phyloP scores from a whole-genome alignment of 2,329 filamentous ascomycete species.

The Xylaria multiplex region DNA sequence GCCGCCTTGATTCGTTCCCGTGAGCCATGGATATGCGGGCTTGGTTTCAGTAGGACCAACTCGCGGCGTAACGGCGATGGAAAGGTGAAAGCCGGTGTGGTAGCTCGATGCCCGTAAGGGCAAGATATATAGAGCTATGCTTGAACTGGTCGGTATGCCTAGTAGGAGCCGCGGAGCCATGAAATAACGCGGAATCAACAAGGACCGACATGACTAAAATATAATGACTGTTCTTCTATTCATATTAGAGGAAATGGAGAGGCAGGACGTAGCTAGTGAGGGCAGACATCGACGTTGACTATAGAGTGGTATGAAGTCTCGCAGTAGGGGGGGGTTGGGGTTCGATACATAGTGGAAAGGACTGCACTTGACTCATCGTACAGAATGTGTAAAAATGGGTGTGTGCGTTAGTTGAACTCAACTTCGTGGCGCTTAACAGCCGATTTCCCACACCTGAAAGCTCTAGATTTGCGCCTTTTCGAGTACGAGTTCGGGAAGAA shows the following conservation, averaged over 20 bases:
- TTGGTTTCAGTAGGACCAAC: conserved; percentile 31
- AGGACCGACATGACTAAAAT: not conserved
- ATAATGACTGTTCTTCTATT: conserved; percentile 27
- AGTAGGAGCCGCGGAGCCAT: not conserved
- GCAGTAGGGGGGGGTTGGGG: conserved; percentile 21
- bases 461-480: not conserved
- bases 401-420: not conserved
- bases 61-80: conserved; percentile 18
- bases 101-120: not conserved
- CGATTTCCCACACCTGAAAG: not conserved
- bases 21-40: conserved; percentile 26
- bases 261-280: conserved; percentile 40
- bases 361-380: conserved; percentile 4
- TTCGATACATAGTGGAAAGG: not conserved
- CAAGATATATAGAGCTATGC: not conserved
- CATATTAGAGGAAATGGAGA: conserved; percentile 36
- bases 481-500: not conserved
- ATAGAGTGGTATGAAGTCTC: conserved; percentile 42
- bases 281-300: conserved; percentile 35
- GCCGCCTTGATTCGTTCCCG: conserved; percentile 27
- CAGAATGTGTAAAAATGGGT: not conserved
- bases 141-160: not conserved
- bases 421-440: not conserved
- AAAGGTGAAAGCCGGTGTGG: not conserved
- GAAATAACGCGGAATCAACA: not conserved